phyloP scores from a whole-genome alignment of 2,329 filamentous ascomycete species.

The Ceratocystis cacaofunesta region DNA sequence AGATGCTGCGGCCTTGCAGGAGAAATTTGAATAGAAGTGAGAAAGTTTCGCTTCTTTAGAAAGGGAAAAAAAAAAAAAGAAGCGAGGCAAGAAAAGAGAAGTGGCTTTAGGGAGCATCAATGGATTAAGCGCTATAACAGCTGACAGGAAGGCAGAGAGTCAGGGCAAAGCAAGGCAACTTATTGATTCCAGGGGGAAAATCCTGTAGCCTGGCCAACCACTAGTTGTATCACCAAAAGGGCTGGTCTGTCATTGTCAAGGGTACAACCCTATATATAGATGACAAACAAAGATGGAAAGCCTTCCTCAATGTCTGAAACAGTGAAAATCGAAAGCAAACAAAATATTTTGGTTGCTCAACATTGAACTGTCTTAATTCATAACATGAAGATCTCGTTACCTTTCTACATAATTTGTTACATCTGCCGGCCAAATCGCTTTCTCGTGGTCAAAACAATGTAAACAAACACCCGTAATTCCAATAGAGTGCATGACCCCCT shows the following conservation, averaged over 20 bases:
- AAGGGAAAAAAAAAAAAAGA: not conserved
- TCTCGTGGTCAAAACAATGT: too few species aligned
- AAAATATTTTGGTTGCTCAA: too few species aligned
- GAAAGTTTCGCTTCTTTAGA: not conserved
- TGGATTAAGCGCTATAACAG: not conserved
- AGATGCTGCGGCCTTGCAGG: not conserved
- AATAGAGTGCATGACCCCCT: not conserved
- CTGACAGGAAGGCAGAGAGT: not conserved
- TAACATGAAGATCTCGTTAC: not conserved
- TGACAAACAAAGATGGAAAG: not conserved
- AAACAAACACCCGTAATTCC: not conserved
- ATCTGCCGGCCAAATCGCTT: not conserved
- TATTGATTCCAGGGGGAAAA: conserved; percentile 5
- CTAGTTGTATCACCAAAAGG: not conserved
- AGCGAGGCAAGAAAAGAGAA: not conserved
- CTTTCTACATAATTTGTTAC: not conserved
- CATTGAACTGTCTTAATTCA: too few species aligned
- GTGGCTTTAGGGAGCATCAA: conserved; percentile 1
- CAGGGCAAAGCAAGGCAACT: not conserved
- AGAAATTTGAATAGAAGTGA: not conserved
- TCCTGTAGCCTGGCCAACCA: conserved; percentile 6
- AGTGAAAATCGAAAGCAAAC: too few species aligned
- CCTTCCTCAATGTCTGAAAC: too few species aligned
- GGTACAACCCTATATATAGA: not conserved
- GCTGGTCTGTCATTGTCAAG: not conserved